phyloP scores from a whole-genome alignment of 2,329 filamentous ascomycete species.

The Ophiostoma tasmaniense region DNA sequence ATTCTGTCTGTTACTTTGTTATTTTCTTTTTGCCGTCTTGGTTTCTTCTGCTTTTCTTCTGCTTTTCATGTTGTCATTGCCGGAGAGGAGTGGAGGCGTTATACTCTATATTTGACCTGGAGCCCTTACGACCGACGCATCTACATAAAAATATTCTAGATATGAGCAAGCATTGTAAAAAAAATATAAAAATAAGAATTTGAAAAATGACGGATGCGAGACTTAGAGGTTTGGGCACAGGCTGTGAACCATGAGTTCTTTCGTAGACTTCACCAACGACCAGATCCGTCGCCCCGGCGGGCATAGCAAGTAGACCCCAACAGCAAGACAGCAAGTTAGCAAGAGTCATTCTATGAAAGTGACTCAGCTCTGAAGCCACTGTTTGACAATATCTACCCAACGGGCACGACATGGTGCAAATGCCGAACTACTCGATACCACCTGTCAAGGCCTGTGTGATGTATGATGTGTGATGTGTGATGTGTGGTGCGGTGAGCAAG shows the following conservation, averaged over 20 bases:
- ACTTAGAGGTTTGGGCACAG: too few relatives aligned
- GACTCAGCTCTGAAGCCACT: not conserved
- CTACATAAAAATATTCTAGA: not conserved
- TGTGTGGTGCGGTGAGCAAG: not conserved
- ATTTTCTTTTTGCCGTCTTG: not conserved
- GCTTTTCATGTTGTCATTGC: not conserved
- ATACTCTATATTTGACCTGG: not conserved
- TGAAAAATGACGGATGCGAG: not conserved
- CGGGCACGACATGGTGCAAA: not conserved
- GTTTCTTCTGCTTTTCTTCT: not conserved
- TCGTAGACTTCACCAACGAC: too few relatives aligned
- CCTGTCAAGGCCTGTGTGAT: not conserved
- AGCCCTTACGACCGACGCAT: not conserved
- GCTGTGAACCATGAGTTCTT: not conserved
- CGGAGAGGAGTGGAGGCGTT: constrained; percentile 3
- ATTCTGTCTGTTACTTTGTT: not conserved
- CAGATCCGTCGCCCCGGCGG: too few relatives aligned
- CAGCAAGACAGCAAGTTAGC: too few relatives aligned
- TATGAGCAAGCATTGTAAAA: not conserved
- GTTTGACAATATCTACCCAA: not conserved
- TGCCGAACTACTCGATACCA: constrained; percentile 1
- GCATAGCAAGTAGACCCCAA: too few relatives aligned
- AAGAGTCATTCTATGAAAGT: not conserved
- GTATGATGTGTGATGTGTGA: not conserved
- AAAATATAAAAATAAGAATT: not conserved